Evolutionary conservation across 2,329 filamentous ascomycete species (phyloP).

Genomic region (Aspergillus pseudotamarii): DNA sequence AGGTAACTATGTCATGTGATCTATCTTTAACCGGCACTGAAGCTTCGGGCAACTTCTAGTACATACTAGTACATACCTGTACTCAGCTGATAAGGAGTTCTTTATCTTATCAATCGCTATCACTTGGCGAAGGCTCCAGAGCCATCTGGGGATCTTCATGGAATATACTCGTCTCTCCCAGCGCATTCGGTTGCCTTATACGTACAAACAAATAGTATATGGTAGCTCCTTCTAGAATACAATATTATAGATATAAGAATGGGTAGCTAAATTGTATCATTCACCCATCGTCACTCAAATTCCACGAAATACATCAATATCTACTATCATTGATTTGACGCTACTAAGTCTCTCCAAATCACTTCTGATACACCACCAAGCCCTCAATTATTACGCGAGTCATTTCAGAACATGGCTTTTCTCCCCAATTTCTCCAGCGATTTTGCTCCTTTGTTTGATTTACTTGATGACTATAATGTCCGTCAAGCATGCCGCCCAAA

Average conservation of each 20-base stretch:
- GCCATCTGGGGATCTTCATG: conserved; percentile 5
- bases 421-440: conserved; percentile 40
- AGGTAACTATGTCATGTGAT: conserved; percentile 16
- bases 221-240: conserved; percentile 21
- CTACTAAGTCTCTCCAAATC: not conserved
- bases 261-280: not conserved
- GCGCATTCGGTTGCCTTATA: conserved; percentile 11
- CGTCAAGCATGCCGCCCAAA: conserved; percentile 30
- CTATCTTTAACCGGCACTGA: conserved; percentile 6
- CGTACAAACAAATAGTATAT: conserved; percentile 6
- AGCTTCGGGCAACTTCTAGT: conserved; percentile 19
- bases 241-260: conserved; percentile 19
- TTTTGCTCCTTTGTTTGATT: conserved; percentile 45
- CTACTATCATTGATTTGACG: not conserved
- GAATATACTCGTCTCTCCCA: conserved; percentile 5
- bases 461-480: conserved; percentile 46
- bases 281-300: not conserved
- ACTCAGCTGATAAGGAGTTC: too few relatives aligned
- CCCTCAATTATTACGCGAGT: not conserved
- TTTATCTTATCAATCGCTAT: not conserved
- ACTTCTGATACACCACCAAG: not conserved
- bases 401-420: conserved; percentile 39
- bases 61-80: too few relatives aligned
- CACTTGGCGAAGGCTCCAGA: conserved; percentile 1
- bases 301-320: not conserved